phyloP scores from a whole-genome alignment of 1,284 basidiomycete species.

The Pascua sp. region DNA sequence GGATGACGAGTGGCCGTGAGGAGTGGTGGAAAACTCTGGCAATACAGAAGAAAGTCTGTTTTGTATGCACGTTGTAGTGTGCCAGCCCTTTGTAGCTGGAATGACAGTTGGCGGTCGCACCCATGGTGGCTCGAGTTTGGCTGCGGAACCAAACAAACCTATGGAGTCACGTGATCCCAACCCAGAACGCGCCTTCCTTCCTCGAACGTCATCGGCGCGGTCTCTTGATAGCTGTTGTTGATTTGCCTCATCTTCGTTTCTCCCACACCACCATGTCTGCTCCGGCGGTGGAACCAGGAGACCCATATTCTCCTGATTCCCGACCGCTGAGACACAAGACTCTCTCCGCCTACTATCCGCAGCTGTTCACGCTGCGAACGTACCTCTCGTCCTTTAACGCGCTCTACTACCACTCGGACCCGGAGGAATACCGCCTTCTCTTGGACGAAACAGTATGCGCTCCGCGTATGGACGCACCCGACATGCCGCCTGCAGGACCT shows the following conservation, averaged over 20 bases:
- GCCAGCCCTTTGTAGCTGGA: not conserved
- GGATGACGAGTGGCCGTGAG: conserved; percentile 16
- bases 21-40: not conserved
- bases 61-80: no score
- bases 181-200: no score
- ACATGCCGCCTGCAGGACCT: not conserved
- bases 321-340: conserved; percentile 34
- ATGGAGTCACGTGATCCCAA: not conserved
- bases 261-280: not conserved
- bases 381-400: conserved; percentile 11
- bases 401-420: conserved; percentile 21
- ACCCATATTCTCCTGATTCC: no score
- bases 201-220: no score
- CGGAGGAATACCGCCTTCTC: conserved; percentile 22
- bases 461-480: not conserved
- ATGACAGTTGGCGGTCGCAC: not conserved
- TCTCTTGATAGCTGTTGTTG: no score
- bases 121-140: not conserved
- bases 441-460: conserved; percentile 25
- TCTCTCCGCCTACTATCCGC: conserved; percentile 38
- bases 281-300: no score
- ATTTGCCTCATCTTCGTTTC: not conserved
- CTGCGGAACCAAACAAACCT: conserved; percentile 7
- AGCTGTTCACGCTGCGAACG: conserved; percentile 21
- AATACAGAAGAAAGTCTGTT: not conserved